Base-by-base conservation (phyloP, 306 rosid genomes). In the Astragalus membranaceus region DNA sequence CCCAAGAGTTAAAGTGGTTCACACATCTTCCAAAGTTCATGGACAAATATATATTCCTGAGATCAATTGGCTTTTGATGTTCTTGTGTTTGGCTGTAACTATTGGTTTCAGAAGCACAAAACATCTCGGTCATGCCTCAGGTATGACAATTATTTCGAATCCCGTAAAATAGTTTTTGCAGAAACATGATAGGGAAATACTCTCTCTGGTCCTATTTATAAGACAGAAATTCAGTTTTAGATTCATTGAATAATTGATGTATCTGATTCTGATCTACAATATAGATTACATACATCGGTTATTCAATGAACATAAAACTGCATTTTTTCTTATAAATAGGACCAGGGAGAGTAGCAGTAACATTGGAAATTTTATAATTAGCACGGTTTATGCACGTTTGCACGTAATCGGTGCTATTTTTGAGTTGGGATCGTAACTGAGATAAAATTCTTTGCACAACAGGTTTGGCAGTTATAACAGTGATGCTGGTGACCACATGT, bases 41-140 rank as follows among this genome's bases (percentile, higher is more conserved):
- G 99, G 99, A 20, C 99, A 87, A 73, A 91, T 94, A 57, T 94
- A 94, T 73, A 94, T 94, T 77, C 99, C 99, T 0, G 97, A 94
- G 86, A 78, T 94, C 85, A 94, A 94, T 53, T 94, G 99, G 99
- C 75, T 88, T 44, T 83, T 94, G 80, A 91, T 94, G 99, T 5
- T 89, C 26, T 67, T 94, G 56, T 88, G 97, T 74, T 79, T 94
- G 89, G 97, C 87, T 16, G 89, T 84, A 54, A 94, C 99, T 11
- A 69, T 91, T 58, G 94, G 96, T 79, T 91, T 94, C 77, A 77
- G 96, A 81, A 92, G 87, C 89, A 88, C 95, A 2, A 89, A 75
- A 63, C 95, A 84, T 70, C 17, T 94, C 77, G 97, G 97, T 2
- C 85, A 94, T 66, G 99, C 99, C 46, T 86, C 97, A 89, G 99